Percentiles rank a stretch among this genome's conserved stretches.
Evolutionary conservation across 805 yeast species (phyloP).

Genomic region (Schizosaccharomyces octosporus): DNA sequence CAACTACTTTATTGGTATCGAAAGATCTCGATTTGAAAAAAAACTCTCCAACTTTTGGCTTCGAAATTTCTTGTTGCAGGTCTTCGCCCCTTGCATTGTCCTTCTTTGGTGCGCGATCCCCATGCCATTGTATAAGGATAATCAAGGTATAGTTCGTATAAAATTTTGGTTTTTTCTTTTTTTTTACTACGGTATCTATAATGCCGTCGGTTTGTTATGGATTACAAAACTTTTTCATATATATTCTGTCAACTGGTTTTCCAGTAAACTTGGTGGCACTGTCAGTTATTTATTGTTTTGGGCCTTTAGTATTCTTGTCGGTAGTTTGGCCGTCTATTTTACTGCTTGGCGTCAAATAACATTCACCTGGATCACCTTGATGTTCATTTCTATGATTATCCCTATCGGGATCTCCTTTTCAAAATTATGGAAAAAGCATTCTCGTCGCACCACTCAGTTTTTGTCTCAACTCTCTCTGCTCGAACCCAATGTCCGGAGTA

Average conservation of each 20-base stretch:
- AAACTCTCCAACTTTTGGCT: background rate
- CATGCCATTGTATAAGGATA: background rate
- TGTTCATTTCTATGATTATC: background rate
- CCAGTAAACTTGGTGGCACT: background rate
- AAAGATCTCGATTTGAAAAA: background rate
- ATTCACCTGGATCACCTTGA: constrained; percentile 1
- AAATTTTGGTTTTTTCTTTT: constrained; percentile 2
- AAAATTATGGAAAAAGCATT: background rate
- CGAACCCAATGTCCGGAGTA: background rate
- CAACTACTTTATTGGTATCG: background rate
- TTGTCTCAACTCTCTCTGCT: background rate
- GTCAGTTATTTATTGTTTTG: background rate
- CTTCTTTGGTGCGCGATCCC: constrained; percentile 1
- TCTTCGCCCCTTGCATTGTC: background rate
- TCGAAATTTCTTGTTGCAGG: background rate
- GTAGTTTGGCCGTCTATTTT: constrained; percentile 1
- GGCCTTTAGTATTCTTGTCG: background rate
- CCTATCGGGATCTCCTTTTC: background rate
- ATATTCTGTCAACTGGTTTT: constrained; percentile 2
- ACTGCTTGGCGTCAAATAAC: background rate
- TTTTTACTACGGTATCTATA: constrained; percentile 2
- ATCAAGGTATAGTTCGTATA: background rate
- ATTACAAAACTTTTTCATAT: constrained; percentile 2
- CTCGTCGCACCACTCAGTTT: background rate
- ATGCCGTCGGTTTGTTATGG: constrained; percentile 3